phyloP scores from a whole-genome alignment of 805 yeast genomes.

The Candida hungchunana region DNA sequence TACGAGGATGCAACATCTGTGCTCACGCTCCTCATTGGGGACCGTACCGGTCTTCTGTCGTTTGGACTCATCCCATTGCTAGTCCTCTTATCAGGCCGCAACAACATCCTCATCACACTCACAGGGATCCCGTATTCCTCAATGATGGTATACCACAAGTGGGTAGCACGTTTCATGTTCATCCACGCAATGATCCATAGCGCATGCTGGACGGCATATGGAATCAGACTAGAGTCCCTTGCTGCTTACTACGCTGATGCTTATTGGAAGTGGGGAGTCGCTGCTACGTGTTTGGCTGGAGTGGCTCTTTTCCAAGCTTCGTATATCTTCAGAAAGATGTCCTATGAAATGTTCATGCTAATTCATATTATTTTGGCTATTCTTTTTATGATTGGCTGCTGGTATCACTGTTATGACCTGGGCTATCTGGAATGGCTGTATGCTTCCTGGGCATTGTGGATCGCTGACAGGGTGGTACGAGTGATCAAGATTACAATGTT shows the following conservation, averaged over 20 bases:
- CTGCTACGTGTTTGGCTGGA: constrained; percentile 41
- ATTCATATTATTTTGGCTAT: constrained; percentile 54
- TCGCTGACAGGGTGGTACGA: constrained; percentile 44
- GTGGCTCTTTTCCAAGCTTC: constrained; percentile 45
- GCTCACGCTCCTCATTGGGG: constrained; percentile 8
- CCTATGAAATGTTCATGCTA: constrained; percentile 59
- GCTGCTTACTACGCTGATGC: constrained; percentile 4
- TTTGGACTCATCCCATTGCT: constrained; percentile 46
- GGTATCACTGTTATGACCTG: constrained; percentile 50
- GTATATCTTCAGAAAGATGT: constrained; percentile 44
- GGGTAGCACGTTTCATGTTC: constrained; percentile 45
- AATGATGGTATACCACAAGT: constrained; percentile 62
- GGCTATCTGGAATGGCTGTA: constrained; percentile 54
- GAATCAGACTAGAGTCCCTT: constrained; percentile 3
- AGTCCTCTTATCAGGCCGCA: constrained; percentile 64
- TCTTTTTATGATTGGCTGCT: constrained; percentile 48
- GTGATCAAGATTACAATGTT: constrained; percentile 31
- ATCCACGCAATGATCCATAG: constrained; percentile 19
- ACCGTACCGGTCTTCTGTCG: constrained; percentile 22
- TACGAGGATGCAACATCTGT: background rate
- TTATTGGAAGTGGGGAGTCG: constrained; percentile 36
- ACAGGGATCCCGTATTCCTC: constrained; percentile 63
- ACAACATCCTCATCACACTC: constrained; percentile 53
- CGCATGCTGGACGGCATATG: constrained; percentile 17
- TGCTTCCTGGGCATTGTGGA: constrained; percentile 30